Evolutionary conservation across 768 basidiomycete genomes (phyloP).

Genomic region (Naganishia vaughanmartiniae): DNA sequence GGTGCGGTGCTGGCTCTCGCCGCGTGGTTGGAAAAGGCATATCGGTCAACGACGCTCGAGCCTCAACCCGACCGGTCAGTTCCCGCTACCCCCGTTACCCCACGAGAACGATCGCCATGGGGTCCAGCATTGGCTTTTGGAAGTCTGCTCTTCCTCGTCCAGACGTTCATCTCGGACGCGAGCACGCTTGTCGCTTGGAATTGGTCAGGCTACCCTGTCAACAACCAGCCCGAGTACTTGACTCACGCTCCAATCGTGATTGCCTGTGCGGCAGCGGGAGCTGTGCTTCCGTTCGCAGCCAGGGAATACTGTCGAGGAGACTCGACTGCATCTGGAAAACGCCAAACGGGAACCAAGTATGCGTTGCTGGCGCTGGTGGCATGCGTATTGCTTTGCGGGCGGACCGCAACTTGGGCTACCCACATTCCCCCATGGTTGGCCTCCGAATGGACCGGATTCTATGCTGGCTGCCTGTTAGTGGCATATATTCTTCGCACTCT

Average conservation of each 20-base stretch:
- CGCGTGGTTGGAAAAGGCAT: conserved; percentile 59
- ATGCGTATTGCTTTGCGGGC: conserved; percentile 9
- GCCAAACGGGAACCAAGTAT: not conserved
- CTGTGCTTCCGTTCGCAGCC: not conserved
- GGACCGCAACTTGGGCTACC: not conserved
- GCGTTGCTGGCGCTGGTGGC: conserved; percentile 47
- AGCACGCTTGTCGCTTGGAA: conserved; percentile 80
- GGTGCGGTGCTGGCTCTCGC: conserved; percentile 63
- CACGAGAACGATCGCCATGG: not conserved
- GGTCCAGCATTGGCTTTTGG: conserved; percentile 40
- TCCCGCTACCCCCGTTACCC: not conserved
- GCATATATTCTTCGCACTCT: conserved; percentile 38
- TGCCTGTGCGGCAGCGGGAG: not conserved
- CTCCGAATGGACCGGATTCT: conserved; percentile 67
- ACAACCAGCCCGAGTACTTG: conserved; percentile 1
- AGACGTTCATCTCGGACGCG: conserved; percentile 70
- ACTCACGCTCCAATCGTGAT: conserved; percentile 15
- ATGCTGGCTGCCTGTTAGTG: conserved; percentile 62
- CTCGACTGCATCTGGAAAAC: not conserved
- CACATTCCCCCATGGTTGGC: not conserved
- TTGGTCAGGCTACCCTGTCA: conserved; percentile 77
- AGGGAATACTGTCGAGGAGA: not conserved
- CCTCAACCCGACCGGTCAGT: conserved; percentile 29
- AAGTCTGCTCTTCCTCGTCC: conserved; percentile 62
- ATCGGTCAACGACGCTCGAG: conserved; percentile 30